Conservation (phyloP, 1,139 yeast species). For the Magnusiomyces paraingens region DNA sequence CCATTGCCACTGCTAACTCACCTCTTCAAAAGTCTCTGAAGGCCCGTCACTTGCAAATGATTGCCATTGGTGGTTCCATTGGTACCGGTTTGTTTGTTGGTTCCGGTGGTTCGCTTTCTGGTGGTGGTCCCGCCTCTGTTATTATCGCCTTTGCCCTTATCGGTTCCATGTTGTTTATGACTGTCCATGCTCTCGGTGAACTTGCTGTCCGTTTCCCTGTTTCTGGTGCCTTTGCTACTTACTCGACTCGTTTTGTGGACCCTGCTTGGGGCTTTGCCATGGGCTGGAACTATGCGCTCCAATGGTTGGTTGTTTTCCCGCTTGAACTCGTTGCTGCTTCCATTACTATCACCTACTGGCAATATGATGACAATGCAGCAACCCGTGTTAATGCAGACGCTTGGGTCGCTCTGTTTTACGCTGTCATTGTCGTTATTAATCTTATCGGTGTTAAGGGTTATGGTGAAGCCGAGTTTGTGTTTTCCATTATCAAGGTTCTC, state of each 20-base stretch:
- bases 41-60: conserved; percentile 69
- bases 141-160: conserved; percentile 45
- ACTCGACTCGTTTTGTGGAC: conserved; percentile 50
- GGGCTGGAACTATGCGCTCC: conserved; percentile 74
- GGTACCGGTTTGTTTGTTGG: conserved; percentile 74
- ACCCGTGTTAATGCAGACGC: conserved; percentile 43
- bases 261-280: conserved; percentile 71
- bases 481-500: conserved; percentile 52
- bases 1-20: conserved; percentile 57
- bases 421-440: conserved; percentile 49
- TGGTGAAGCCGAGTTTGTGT: conserved; percentile 66
- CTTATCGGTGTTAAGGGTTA: conserved; percentile 66
- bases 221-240: conserved; percentile 54
- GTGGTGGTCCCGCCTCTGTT: conserved; percentile 64
- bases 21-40: conserved; percentile 63
- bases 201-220: conserved; percentile 56
- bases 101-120: conserved; percentile 48
- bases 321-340: conserved; percentile 73
- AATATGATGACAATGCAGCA: conserved; percentile 50
- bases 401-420: conserved; percentile 58
- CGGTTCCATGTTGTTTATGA: conserved; percentile 43
- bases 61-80: conserved; percentile 82
- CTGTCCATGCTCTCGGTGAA: conserved; percentile 56
- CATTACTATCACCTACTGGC: conserved; percentile 61
- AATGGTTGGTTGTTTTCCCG: conserved; percentile 71